These are phyloP conservation scores for Brassica carinata DNA, from an alignment of 345 rosid genomes.

Conservation along the genomic window DNA sequence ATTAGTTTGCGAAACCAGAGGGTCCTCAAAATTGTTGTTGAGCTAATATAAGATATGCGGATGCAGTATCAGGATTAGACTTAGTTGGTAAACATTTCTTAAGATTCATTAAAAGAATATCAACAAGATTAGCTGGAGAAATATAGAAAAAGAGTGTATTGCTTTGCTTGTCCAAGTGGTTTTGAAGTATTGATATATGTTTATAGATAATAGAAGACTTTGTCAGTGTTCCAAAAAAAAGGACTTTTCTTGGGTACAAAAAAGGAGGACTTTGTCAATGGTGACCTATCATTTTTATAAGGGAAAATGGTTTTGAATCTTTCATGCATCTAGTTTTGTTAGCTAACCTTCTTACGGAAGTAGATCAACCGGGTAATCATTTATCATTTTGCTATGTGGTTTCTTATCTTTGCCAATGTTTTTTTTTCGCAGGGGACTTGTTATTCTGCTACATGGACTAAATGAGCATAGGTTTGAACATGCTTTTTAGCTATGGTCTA, in stretches of 20 bases:
- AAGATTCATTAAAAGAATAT: not conserved
- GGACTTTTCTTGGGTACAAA: too few species aligned
- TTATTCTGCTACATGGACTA: conserved; percentile 80
- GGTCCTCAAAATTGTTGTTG: conserved; percentile 1
- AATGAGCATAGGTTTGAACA: conserved; percentile 86
- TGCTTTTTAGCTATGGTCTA: not conserved
- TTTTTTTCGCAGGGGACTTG: conserved; percentile 66
- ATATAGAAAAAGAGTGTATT: not conserved
- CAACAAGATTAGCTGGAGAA: conserved; percentile 14
- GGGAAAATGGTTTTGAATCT: not conserved
- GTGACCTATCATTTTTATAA: too few species aligned
- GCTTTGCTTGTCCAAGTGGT: conserved; percentile 14
- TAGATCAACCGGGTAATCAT: not conserved
- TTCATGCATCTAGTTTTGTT: not conserved
- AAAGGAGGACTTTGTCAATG: not conserved
- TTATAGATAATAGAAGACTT: not conserved
- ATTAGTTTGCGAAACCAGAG: not conserved
- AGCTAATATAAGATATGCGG: conserved; percentile 16
- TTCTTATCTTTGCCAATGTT: not conserved
- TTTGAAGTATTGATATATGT: not conserved
- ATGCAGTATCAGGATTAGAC: conserved; percentile 3
- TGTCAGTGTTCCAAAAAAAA: not conserved
- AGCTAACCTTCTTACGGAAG: not conserved
- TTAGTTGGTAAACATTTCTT: conserved; percentile 23
- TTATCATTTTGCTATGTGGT: not conserved